Evolutionary conservation across 768 basidiomycete genomes (phyloP).

Genomic region (Solioccasus polychromus): DNA sequence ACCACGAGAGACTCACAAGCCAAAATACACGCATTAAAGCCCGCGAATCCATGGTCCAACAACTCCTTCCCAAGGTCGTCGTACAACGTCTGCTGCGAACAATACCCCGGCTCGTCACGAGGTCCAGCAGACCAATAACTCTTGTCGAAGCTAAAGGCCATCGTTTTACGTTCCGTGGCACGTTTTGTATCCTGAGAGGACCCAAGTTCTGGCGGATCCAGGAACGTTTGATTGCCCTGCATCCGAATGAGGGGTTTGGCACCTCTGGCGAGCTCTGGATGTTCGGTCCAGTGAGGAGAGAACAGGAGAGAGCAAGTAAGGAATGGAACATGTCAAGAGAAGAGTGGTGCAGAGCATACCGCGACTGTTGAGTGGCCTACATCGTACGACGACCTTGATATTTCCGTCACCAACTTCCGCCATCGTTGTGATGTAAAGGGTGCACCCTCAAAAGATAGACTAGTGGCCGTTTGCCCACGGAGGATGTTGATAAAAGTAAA

Average conservation of each 20-base stretch:
- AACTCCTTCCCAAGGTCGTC: conserved; percentile 93
- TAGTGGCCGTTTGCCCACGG: conserved; percentile 9
- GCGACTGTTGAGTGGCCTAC: conserved; percentile 92
- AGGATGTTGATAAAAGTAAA: conserved; percentile 7
- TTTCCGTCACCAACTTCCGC: conserved; percentile 80
- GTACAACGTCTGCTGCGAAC: conserved; percentile 92
- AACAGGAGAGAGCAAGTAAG: not conserved
- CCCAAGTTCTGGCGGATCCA: conserved; percentile 84
- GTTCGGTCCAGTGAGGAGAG: conserved; percentile 1
- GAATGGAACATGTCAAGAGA: not conserved
- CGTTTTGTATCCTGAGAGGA: conserved; percentile 69
- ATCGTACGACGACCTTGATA: conserved; percentile 93
- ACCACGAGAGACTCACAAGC: conserved; percentile 72
- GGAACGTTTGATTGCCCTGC: conserved; percentile 88
- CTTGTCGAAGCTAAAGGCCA: conserved; percentile 95
- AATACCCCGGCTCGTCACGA: conserved; percentile 85
- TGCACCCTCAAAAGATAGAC: conserved; percentile 10
- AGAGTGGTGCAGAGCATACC: conserved; percentile 54
- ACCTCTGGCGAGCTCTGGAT: conserved; percentile 83
- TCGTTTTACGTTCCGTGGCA: conserved; percentile 85
- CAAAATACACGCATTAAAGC: conserved; percentile 98
- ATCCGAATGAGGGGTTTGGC: conserved; percentile 94
- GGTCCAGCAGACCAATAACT: conserved; percentile 95
- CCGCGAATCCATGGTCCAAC: conserved; percentile 91
- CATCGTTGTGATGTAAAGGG: conserved; percentile 41